These are phyloP conservation scores for Oxalis stricta DNA, from an alignment of 441 rosid species.

Conservation along the genomic window DNA sequence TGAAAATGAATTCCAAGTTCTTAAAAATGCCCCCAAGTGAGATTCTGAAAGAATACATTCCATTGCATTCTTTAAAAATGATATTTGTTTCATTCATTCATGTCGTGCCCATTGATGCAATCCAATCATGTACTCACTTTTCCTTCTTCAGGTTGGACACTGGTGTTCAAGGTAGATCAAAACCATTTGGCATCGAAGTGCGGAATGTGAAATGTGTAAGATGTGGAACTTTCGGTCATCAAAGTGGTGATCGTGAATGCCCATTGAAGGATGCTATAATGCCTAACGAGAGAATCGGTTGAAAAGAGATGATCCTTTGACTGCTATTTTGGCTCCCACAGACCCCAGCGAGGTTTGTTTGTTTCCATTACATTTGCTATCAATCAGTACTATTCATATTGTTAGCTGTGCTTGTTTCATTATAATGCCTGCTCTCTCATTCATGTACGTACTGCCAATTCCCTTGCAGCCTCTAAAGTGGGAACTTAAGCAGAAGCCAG, in stretches of 20 bases:
- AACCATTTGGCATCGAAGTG: slow-evolving; percentile 85
- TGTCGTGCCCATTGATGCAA: no score
- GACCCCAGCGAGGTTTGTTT: slow-evolving; percentile 88
- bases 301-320: slow-evolving; percentile 89
- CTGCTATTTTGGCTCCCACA: slow-evolving; percentile 59
- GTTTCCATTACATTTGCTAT: no score
- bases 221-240: slow-evolving; percentile 81
- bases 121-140: neutral
- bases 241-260: slow-evolving; percentile 94
- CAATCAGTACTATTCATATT: slow-evolving; percentile 14
- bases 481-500: slow-evolving; percentile 93
- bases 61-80: neutral
- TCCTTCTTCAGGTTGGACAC: slow-evolving; percentile 56
- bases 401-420: slow-evolving; percentile 1
- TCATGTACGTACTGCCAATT: neutral
- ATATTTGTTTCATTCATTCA: no score
- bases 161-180: slow-evolving; percentile 58
- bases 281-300: slow-evolving; percentile 79
- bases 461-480: slow-evolving; percentile 75
- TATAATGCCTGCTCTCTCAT: neutral
- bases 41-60: neutral
- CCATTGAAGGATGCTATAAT: slow-evolving; percentile 84
- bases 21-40: slow-evolving; percentile 82
- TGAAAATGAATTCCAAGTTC: slow-evolving; percentile 71
- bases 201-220: slow-evolving; percentile 84